phyloP scores from a whole-genome alignment of 2,329 filamentous ascomycete species.

The Ophiocordyceps camponoti-saundersi region DNA sequence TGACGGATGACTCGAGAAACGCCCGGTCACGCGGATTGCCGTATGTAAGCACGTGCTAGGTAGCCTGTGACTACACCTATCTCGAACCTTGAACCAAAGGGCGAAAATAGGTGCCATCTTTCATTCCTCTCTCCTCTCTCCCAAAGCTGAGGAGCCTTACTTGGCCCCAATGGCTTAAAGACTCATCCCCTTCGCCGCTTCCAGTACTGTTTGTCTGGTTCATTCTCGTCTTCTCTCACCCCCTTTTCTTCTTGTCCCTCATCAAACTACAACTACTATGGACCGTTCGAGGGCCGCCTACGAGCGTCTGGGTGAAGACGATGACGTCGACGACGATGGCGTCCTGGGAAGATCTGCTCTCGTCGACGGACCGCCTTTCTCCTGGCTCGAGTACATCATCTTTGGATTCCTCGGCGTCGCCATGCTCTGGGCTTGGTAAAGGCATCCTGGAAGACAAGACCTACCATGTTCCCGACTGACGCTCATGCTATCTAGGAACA shows the following conservation, averaged over 20 bases:
- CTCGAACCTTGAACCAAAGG: no score
- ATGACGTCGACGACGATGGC: conserved; percentile 4
- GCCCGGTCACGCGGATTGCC: background rate
- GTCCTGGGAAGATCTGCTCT: conserved; percentile 8
- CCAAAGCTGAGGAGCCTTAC: no score
- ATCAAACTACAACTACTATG: conserved; percentile 5
- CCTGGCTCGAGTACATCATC: conserved; percentile 70
- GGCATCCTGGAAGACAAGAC: background rate
- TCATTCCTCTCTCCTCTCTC: no score
- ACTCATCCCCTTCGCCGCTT: no score
- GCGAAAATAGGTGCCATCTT: no score
- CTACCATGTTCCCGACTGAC: background rate
- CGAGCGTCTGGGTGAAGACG: conserved; percentile 14
- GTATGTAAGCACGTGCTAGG: background rate
- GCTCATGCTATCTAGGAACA: conserved; percentile 49
- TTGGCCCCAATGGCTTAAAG: no score
- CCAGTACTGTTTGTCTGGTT: background rate
- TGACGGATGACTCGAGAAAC: background rate
- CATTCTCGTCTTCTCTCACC: background rate
- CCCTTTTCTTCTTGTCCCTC: background rate
- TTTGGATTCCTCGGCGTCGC: conserved; percentile 76
- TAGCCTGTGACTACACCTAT: no score
- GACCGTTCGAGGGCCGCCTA: conserved; percentile 13
- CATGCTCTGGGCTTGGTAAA: conserved; percentile 95
- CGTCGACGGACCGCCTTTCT: conserved; percentile 42